phyloP scores from a whole-genome alignment of 2,329 filamentous ascomycete genomes.

The Ascochyta viciae-villosae region DNA sequence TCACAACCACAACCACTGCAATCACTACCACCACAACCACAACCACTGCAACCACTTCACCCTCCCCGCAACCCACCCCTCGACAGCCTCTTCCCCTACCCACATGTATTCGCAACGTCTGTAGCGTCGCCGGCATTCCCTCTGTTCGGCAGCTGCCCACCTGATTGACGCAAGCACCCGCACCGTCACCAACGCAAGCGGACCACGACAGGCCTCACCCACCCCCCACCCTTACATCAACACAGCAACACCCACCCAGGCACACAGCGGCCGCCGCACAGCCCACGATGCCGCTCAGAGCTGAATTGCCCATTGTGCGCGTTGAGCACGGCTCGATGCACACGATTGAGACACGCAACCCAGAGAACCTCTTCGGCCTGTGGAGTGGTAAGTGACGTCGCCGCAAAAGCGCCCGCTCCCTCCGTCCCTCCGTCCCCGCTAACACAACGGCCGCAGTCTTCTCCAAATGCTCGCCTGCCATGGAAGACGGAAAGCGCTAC shows the following conservation, averaged over 20 bases:
- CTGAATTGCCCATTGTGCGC: conserved; percentile 85
- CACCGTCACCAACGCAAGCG: conserved; percentile 26
- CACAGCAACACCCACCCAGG: conserved; percentile 5
- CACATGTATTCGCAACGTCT: conserved; percentile 29
- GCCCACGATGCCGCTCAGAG: conserved; percentile 76
- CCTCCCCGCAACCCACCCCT: too few relatives aligned
- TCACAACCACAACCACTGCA: too few relatives aligned
- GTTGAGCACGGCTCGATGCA: conserved; percentile 92
- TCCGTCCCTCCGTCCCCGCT: conserved; percentile 21
- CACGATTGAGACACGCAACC: conserved; percentile 91
- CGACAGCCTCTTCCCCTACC: neutral
- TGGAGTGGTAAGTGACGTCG: conserved; percentile 79
- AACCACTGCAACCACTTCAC: too few relatives aligned
- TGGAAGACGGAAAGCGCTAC: conserved; percentile 88
- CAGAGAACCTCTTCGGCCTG: conserved; percentile 93
- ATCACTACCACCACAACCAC: too few relatives aligned
- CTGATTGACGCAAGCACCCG: conserved; percentile 29
- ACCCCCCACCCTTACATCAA: neutral
- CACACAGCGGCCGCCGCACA: neutral
- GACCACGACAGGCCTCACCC: conserved; percentile 4
- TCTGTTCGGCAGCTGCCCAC: conserved; percentile 25
- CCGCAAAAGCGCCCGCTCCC: neutral
- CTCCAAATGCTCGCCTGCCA: conserved; percentile 89
- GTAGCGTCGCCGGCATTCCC: conserved; percentile 30
- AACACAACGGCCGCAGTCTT: conserved; percentile 69